phyloP scores from a whole-genome alignment of 495 filamentous ascomycete genomes.

The Aspergillus egyptiacus region DNA sequence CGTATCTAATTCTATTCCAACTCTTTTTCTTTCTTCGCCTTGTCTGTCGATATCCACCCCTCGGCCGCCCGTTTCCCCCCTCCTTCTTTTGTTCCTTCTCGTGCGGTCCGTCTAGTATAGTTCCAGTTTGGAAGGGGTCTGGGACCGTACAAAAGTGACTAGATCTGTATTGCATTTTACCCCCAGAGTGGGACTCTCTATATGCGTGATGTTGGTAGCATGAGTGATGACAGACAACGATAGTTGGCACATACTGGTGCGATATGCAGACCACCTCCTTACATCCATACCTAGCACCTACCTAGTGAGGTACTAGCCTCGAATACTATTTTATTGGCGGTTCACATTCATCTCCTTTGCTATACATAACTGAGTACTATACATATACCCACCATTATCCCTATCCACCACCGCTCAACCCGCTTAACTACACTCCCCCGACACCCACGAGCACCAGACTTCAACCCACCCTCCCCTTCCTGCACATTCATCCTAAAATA shows the following conservation, averaged over 20 bases:
- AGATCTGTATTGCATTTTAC: constrained; percentile 26
- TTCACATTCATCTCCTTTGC: not conserved
- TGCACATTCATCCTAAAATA: constrained; percentile 39
- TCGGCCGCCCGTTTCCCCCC: constrained; percentile 4
- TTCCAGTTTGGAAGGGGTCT: constrained; percentile 15
- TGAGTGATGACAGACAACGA: constrained; percentile 27
- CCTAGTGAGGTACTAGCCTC: not conserved
- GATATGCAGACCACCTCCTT: not conserved
- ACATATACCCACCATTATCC: constrained; percentile 2
- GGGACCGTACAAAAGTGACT: constrained; percentile 23
- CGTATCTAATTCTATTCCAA: constrained; percentile 39
- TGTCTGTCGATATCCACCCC: constrained; percentile 20
- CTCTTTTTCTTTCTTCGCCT: constrained; percentile 23
- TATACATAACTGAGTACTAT: not conserved
- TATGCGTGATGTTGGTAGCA: constrained; percentile 24
- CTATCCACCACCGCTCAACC: constrained; percentile 3
- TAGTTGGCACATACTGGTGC: constrained; percentile 10
- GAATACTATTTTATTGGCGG: not conserved
- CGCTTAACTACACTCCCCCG: not conserved
- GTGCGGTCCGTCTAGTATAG: constrained; percentile 17
- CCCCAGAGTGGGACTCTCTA: constrained; percentile 13
- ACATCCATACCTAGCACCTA: not conserved
- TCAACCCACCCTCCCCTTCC: constrained; percentile 18
- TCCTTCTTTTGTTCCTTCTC: constrained; percentile 18
- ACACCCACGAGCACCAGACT: constrained; percentile 6